Conservation (phyloP, 345 rosid species). For the Lepidium sativum region DNA sequence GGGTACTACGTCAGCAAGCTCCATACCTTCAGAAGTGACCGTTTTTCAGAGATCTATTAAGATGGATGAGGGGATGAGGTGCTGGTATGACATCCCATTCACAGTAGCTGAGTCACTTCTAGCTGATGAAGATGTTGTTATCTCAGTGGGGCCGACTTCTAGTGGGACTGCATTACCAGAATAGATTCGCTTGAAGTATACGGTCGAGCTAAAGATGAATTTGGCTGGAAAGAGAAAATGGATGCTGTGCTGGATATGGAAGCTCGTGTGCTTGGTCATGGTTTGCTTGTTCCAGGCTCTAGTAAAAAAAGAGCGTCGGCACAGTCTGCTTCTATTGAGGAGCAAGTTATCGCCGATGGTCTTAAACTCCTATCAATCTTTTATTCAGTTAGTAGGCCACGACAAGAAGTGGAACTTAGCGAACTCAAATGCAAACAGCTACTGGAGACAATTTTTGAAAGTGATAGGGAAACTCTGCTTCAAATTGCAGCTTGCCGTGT, state of each 20-base stretch:
- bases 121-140: conserved; percentile 89
- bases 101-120: conserved; percentile 93
- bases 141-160: conserved; percentile 77
- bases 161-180: conserved; percentile 70
- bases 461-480: conserved; percentile 78
- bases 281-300: conserved; percentile 53
- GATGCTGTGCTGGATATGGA: conserved; percentile 89
- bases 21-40: conserved; percentile 82
- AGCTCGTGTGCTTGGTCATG: conserved; percentile 84
- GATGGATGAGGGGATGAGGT: conserved; percentile 90
- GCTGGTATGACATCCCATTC: conserved; percentile 97
- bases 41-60: conserved; percentile 89
- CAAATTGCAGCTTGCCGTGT: conserved; percentile 90
- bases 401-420: conserved; percentile 49
- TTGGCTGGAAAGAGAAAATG: conserved; percentile 99
- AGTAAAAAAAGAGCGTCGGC: conserved; percentile 55
- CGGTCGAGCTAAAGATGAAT: conserved; percentile 97
- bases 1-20: conserved; percentile 81
- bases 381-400: conserved; percentile 46
- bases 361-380: conserved; percentile 74
- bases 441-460: conserved; percentile 75
- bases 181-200: conserved; percentile 91
- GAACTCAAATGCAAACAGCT: conserved; percentile 75
- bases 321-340: conserved; percentile 68
- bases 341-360: conserved; percentile 89